A percentile compares a stretch with the other conserved stretches of the same genome.
Evolutionary conservation across 768 basidiomycete species (phyloP).

Genomic region (Agrocybe praecox): DNA sequence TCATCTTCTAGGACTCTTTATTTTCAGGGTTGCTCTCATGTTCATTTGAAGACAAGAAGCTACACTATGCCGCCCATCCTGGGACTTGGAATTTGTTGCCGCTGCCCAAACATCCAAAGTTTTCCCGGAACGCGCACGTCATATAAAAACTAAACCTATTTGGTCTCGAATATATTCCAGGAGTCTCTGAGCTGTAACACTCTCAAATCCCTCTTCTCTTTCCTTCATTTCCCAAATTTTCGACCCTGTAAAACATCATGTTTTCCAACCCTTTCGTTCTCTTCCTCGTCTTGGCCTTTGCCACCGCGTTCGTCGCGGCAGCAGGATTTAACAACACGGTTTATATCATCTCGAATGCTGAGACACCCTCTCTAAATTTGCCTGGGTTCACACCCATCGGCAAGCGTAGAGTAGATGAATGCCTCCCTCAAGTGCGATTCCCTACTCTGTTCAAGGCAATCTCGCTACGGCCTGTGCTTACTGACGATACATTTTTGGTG

Average conservation of each 20-base stretch:
- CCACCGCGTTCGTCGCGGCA: not conserved
- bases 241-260: not conserved
- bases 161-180: not conserved
- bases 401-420: constrained; percentile 17
- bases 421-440: constrained; percentile 23
- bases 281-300: constrained; percentile 19
- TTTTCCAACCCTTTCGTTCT: constrained; percentile 1
- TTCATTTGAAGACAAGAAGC: not conserved
- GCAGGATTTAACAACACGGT: constrained; percentile 8
- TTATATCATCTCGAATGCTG: constrained; percentile 16
- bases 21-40: not conserved
- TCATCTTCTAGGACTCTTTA: not conserved
- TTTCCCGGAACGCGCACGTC: not conserved
- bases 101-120: not conserved
- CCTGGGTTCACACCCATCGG: constrained; percentile 19
- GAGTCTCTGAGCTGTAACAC: not conserved
- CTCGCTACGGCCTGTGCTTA: not conserved
- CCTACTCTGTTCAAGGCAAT: not conserved
- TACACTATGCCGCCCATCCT: not conserved
- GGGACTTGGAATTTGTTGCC: not conserved
- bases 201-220: not conserved
- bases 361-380: constrained; percentile 11
- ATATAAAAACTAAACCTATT: not conserved
- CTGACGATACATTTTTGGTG: not conserved
- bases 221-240: not conserved